phyloP scores from a whole-genome alignment of 2,329 filamentous ascomycete genomes.

The Alternaria sp. region DNA sequence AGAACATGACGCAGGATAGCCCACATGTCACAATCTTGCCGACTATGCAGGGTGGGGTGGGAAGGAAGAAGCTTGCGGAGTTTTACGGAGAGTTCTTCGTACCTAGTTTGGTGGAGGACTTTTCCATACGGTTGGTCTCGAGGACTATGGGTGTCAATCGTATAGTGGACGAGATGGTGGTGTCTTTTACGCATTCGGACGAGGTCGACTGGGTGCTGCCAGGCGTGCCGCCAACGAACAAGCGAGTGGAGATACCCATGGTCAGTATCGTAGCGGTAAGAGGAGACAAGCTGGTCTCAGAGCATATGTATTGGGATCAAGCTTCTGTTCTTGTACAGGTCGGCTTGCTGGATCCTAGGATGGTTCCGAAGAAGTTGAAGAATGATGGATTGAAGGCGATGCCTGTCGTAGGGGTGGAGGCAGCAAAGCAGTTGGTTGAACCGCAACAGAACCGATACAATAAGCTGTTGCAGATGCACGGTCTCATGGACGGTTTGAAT shows the following conservation, averaged over 20 bases:
- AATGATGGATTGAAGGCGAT: constrained; percentile 49
- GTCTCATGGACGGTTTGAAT: constrained; percentile 39
- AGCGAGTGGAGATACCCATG: constrained; percentile 61
- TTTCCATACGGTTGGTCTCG: constrained; percentile 61
- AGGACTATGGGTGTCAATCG: constrained; percentile 63
- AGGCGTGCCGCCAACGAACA: constrained; percentile 62
- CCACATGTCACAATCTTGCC: constrained; percentile 49
- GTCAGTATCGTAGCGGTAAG: constrained; percentile 63
- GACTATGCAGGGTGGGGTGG: constrained; percentile 54
- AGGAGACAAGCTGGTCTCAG: constrained; percentile 60
- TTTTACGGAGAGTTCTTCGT: constrained; percentile 67
- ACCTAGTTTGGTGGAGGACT: constrained; percentile 59
- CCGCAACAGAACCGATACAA: constrained; percentile 51
- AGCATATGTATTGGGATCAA: constrained; percentile 67
- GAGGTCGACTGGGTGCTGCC: constrained; percentile 66
- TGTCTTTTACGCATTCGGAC: constrained; percentile 63
- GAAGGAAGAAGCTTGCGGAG: constrained; percentile 49
- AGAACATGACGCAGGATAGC: constrained; percentile 41
- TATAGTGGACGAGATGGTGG: constrained; percentile 65
- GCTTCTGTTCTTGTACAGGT: constrained; percentile 64
- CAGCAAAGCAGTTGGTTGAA: constrained; percentile 52
- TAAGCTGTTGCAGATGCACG: constrained; percentile 45
- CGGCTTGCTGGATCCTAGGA: constrained; percentile 61
- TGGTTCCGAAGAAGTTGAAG: constrained; percentile 54
- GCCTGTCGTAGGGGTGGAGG: constrained; percentile 50